These are phyloP conservation scores for Basidiobolus meristosporus DNA, from an alignment of 371 early-diverging fungal genomes.

Conservation along the genomic window DNA sequence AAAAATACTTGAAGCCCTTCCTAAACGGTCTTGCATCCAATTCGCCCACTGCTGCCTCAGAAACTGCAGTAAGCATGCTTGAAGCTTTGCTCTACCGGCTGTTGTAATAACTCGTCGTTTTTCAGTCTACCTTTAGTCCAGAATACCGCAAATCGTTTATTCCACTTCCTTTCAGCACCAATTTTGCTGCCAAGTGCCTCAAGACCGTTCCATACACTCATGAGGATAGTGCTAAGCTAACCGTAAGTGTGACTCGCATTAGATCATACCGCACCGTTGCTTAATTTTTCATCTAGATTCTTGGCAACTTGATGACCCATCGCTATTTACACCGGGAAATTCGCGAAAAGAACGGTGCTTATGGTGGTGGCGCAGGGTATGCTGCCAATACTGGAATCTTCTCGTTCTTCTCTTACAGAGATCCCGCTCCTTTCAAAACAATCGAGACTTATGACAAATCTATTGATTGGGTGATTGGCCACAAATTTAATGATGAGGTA, in stretches of 20 bases:
- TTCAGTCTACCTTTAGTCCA: neutral
- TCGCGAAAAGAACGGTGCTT: slow-evolving; percentile 92
- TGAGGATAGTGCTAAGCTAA: slow-evolving; percentile 54
- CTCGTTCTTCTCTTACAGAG: slow-evolving; percentile 83
- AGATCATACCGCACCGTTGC: neutral
- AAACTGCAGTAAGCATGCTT: too few species aligned
- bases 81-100: too few species aligned
- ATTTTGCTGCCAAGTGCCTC: slow-evolving; percentile 56
- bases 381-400: slow-evolving; percentile 55
- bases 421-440: slow-evolving; percentile 64
- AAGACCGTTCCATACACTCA: slow-evolving; percentile 65
- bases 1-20: neutral
- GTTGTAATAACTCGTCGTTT: neutral
- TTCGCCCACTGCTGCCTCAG: too few species aligned
- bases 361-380: slow-evolving; percentile 78
- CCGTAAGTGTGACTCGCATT: too few species aligned
- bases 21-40: too few species aligned
- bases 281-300: slow-evolving; percentile 13
- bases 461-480: slow-evolving; percentile 41
- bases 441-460: slow-evolving; percentile 45
- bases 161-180: slow-evolving; percentile 70
- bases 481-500: slow-evolving; percentile 22
- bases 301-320: slow-evolving; percentile 64
- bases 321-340: slow-evolving; percentile 83
- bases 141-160: too few species aligned